Conservation (phyloP, 2,329 filamentous ascomycete genomes). For the Aspergillus amoenus region DNA sequence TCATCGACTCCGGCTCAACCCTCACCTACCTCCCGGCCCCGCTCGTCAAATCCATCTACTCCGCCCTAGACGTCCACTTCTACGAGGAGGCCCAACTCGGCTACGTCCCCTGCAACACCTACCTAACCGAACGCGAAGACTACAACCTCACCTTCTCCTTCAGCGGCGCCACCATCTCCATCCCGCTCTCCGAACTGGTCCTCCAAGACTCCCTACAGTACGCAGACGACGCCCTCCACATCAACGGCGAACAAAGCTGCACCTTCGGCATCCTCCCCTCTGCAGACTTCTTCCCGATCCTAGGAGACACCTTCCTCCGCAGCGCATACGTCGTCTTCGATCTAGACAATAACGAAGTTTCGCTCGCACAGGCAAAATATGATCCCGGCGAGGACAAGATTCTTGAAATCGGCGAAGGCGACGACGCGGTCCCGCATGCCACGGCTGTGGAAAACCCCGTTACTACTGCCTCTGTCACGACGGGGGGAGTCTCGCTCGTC, state of each 20-base stretch:
- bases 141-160: constrained; percentile 57
- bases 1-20: constrained; percentile 70
- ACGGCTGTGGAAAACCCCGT: constrained; percentile 23
- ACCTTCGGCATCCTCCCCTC: constrained; percentile 67
- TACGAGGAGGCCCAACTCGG: constrained; percentile 42
- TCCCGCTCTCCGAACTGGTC: constrained; percentile 60
- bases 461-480: not conserved
- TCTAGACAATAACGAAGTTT: constrained; percentile 69
- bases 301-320: constrained; percentile 74
- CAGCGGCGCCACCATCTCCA: constrained; percentile 51
- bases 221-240: not conserved
- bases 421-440: constrained; percentile 51
- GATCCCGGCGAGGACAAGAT: constrained; percentile 53
- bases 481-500: not conserved
- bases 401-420: constrained; percentile 52
- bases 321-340: constrained; percentile 77
- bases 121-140: constrained; percentile 41
- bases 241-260: constrained; percentile 51
- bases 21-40: constrained; percentile 65
- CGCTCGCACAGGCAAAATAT: constrained; percentile 66
- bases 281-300: constrained; percentile 55
- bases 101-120: constrained; percentile 54
- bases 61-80: constrained; percentile 58
- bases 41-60: constrained; percentile 52
- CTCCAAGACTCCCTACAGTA: constrained; percentile 50